These are phyloP conservation scores for Macrophomina pseudophaseolina DNA, from an alignment of 2,329 filamentous ascomycete species.

Conservation along the genomic window DNA sequence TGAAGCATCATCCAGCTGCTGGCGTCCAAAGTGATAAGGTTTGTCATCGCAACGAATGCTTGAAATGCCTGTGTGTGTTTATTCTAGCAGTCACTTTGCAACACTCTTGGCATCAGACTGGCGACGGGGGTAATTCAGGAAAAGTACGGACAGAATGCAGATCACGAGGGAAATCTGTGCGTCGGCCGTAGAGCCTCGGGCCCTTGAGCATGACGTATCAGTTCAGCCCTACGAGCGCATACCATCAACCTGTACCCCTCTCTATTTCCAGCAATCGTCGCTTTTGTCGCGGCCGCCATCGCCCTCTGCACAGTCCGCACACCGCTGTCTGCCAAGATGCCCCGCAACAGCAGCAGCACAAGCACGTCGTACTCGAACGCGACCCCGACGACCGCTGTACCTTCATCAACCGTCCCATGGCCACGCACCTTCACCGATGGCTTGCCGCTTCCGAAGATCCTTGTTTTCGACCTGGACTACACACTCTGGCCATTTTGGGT, in stretches of 20 bases:
- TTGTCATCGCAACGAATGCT: too few relatives aligned
- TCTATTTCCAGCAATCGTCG: not conserved
- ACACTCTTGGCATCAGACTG: too few relatives aligned
- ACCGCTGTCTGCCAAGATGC: constrained; percentile 33
- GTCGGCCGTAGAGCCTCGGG: not conserved
- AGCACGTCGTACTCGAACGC: constrained; percentile 32
- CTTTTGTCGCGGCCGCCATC: constrained; percentile 10
- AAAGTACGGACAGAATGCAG: too few relatives aligned
- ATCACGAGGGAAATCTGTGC: not conserved
- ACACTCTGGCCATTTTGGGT: constrained; percentile 99
- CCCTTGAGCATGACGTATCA: constrained; percentile 20
- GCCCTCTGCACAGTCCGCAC: not conserved
- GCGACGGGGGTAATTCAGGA: too few relatives aligned
- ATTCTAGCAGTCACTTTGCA: too few relatives aligned
- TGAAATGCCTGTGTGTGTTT: too few relatives aligned
- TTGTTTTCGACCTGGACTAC: constrained; percentile 97
- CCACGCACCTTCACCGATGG: constrained; percentile 67
- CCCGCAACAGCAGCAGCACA: constrained; percentile 34
- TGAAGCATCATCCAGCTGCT: too few relatives aligned
- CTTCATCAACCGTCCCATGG: constrained; percentile 43
- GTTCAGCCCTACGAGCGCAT: constrained; percentile 21
- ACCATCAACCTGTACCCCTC: not conserved
- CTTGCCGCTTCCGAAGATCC: constrained; percentile 76
- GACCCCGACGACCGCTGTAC: constrained; percentile 40
- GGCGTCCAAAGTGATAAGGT: too few relatives aligned